A percentile compares a stretch with the other conserved stretches of the same genome.
Conservation (phyloP, 1,284 basidiomycete genomes). For the Cutaneotrichosporon sp. region DNA sequence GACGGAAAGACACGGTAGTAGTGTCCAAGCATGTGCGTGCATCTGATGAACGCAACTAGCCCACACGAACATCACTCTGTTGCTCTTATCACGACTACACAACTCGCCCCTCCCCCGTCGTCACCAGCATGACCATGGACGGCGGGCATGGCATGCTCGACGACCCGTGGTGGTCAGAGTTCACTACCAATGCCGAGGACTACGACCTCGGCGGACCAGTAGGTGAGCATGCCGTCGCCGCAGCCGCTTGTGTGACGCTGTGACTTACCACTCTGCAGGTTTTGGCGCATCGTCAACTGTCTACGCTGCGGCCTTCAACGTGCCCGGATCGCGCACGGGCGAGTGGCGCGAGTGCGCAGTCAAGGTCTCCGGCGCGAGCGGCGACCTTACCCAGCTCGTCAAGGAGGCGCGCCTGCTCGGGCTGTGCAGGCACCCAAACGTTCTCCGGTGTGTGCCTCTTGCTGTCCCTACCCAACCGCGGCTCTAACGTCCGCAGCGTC, state of each 20-base stretch:
- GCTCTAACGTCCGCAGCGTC: conserved; percentile 20
- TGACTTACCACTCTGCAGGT: conserved; percentile 21
- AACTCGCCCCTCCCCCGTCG: neutral
- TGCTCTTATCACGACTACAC: neutral
- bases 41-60: too few species aligned
- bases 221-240: conserved; percentile 21
- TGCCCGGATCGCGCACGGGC: conserved; percentile 5
- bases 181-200: conserved; percentile 29
- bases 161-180: conserved; percentile 29
- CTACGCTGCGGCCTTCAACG: conserved; percentile 30
- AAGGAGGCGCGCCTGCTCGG: conserved; percentile 34
- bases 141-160: conserved; percentile 28
- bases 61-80: neutral
- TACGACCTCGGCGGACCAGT: conserved; percentile 36
- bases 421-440: conserved; percentile 39
- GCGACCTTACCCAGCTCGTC: conserved; percentile 30
- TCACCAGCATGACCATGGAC: neutral
- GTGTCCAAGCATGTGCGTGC: too few species aligned
- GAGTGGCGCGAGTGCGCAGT: conserved; percentile 30
- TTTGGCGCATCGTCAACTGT: conserved; percentile 43
- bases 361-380: conserved; percentile 37
- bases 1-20: too few species aligned
- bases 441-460: conserved; percentile 29
- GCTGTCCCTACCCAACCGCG: neutral
- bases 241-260: neutral